phyloP scores from a whole-genome alignment of 2,329 filamentous ascomycete species.

The Colletotrichum liaoningense region DNA sequence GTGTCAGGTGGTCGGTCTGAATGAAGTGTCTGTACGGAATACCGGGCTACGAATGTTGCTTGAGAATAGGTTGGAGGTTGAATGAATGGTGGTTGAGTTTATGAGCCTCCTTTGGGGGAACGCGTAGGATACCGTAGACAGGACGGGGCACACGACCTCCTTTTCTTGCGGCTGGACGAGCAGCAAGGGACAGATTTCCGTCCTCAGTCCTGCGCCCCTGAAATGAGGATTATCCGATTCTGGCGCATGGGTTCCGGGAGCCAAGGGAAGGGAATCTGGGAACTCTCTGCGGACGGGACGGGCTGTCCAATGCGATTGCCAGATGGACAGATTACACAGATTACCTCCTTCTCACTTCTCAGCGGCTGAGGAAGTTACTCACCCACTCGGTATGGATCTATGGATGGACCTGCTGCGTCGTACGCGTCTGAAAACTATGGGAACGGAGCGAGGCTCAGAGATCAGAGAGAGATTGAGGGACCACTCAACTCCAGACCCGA shows the following conservation, averaged over 20 bases:
- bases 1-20: conserved; percentile 32
- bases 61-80: background rate
- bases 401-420: background rate
- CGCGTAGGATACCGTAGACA: background rate
- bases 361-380: background rate
- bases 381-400: background rate
- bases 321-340: conserved; percentile 4
- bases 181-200: conserved; percentile 9
- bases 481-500: conserved; percentile 5
- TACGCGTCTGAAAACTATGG: background rate
- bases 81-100: conserved; percentile 21
- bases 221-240: conserved; percentile 34
- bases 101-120: conserved; percentile 6
- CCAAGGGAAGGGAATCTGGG: conserved; percentile 10
- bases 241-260: conserved; percentile 24
- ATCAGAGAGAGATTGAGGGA: background rate
- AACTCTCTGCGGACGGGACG: background rate
- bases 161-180: conserved; percentile 7
- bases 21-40: background rate
- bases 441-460: background rate
- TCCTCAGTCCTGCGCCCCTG: conserved; percentile 6
- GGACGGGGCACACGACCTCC: conserved; percentile 27
- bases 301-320: conserved; percentile 11
- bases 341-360: background rate
- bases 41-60: background rate